phyloP scores from a whole-genome alignment of 2,329 filamentous ascomycete species.

The Calonectria naviculata region DNA sequence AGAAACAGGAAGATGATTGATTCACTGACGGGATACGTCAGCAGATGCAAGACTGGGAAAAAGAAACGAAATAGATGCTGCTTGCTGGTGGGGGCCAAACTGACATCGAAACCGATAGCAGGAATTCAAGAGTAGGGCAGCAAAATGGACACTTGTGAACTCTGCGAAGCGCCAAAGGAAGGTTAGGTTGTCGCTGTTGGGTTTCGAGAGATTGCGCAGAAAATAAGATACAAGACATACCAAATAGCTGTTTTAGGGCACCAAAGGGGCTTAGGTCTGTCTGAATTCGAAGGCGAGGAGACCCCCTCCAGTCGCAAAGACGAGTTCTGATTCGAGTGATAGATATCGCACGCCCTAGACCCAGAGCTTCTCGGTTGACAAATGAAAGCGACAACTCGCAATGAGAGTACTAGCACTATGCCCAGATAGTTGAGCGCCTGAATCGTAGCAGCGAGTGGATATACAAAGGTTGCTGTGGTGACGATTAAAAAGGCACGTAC shows the following conservation, averaged over 20 bases:
- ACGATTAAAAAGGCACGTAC: neutral
- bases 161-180: neutral
- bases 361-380: neutral
- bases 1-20: neutral
- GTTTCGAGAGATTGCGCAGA: neutral
- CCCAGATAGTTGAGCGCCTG: neutral
- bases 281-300: neutral
- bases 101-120: neutral
- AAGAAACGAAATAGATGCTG: neutral
- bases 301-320: neutral
- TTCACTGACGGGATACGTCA: neutral
- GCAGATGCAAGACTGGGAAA: neutral
- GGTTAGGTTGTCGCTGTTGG: neutral
- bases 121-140: too few species aligned
- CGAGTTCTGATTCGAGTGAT: neutral
- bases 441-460: neutral
- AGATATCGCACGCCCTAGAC: neutral
- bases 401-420: neutral
- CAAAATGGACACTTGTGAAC: neutral
- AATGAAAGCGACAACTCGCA: neutral
- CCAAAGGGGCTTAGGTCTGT: neutral
- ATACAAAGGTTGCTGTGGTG: conserved; percentile 10
- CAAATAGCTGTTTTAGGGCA: neutral
- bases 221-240: neutral
- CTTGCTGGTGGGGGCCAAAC: neutral